Conservation (phyloP, 371 early-diverging fungal genomes). For the Amoeboaphelidium occidentale region DNA sequence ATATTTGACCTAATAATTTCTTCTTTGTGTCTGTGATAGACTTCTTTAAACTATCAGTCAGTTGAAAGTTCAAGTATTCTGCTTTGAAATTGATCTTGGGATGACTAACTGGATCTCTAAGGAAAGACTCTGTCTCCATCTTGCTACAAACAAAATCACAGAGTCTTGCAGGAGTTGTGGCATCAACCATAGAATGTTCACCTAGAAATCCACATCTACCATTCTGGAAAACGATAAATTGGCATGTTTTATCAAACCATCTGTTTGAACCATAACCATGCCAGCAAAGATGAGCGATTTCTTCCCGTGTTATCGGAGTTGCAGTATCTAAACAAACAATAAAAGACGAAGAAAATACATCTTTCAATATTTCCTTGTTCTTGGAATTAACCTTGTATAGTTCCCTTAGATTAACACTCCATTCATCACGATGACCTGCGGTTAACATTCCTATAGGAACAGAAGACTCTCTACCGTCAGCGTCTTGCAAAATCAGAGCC, state of each 20-base stretch:
- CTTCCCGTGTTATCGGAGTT: constrained; percentile 55
- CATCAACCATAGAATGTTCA: not conserved
- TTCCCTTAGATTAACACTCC: constrained; percentile 25
- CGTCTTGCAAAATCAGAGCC: not conserved
- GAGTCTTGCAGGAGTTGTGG: not conserved
- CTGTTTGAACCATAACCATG: constrained; percentile 81
- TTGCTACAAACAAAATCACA: not conserved
- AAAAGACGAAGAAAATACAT: constrained; percentile 58
- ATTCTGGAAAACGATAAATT: not conserved
- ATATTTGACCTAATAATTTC: constrained; percentile 39
- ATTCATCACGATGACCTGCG: constrained; percentile 68
- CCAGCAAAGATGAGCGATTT: constrained; percentile 46
- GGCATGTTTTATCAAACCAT: constrained; percentile 28
- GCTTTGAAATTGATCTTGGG: too few species aligned
- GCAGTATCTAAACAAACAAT: constrained; percentile 65
- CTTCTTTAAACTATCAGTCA: constrained; percentile 21
- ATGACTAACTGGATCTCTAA: too few species aligned
- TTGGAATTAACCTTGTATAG: too few species aligned
- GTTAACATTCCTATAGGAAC: constrained; percentile 66
- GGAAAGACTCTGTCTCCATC: too few species aligned
- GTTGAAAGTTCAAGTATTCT: constrained; percentile 44
- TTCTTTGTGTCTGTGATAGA: constrained; percentile 32
- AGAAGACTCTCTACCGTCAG: constrained; percentile 22
- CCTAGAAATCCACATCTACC: not conserved
- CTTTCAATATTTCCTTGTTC: constrained; percentile 40